Conservation (phyloP, 202 grass and related monocot species). For the Setaria italica region DNA sequence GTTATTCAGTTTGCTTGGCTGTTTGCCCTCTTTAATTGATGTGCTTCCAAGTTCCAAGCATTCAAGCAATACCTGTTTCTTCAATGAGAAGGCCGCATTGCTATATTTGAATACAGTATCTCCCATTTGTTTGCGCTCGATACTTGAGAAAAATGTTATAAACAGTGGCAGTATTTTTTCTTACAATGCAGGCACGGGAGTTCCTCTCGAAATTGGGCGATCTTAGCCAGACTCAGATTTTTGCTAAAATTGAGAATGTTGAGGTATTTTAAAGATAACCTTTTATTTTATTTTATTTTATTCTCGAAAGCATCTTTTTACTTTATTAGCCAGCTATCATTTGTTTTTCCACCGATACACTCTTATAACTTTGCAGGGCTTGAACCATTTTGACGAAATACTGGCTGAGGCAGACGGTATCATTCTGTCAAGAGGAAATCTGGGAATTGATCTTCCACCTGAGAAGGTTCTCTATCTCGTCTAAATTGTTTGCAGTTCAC, state of each 20-base stretch:
- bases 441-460: conserved; percentile 96
- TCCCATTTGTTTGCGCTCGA: conserved; percentile 3
- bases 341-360: conserved; percentile 25
- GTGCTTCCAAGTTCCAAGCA: background rate
- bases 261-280: conserved; percentile 63
- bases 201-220: conserved; percentile 86
- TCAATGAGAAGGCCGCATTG: conserved; percentile 16
- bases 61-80: conserved; percentile 8
- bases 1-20: background rate
- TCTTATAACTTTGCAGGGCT: conserved; percentile 63
- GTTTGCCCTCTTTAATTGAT: background rate
- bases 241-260: conserved; percentile 98
- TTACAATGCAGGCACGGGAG: conserved; percentile 67
- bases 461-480: conserved; percentile 73
- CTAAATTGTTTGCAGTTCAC: conserved; percentile 13
- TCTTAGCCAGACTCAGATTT: conserved; percentile 92
- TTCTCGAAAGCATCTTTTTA: background rate
- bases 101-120: background rate
- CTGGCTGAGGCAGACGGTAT: conserved; percentile 90
- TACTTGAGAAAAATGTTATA: conserved; percentile 27
- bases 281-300: background rate
- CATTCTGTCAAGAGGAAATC: conserved; percentile 94
- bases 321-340: background rate
- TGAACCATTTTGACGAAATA: conserved; percentile 99
- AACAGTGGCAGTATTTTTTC: conserved; percentile 30